A percentile compares a stretch with the other conserved stretches of the same genome.
Evolutionary conservation across 306 rosid genomes (phyloP).

Genomic region (Cucumis sativus): Cucumber_9930_V3 NC_026656.2:1243001-1243500

Average conservation of each 20-base stretch:
- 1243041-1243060: background rate
- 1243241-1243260: background rate
- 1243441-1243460: background rate
- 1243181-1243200: background rate
- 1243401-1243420: no score
- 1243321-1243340: no score
- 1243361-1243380: no score
- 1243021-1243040: background rate
- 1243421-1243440: no score
- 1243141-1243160: constrained; percentile 36
- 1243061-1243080: background rate
- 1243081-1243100: background rate
- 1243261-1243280: background rate
- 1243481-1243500: constrained; percentile 45
- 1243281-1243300: background rate
- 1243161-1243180: constrained; percentile 33
- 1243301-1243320: no score
- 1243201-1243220: background rate
- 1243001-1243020: background rate
- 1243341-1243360: no score
- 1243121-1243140: constrained; percentile 25
- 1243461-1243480: background rate
- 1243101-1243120: background rate
- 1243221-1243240: background rate
- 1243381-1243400: no score